These are phyloP conservation scores for Voacanga thouarsii DNA, from an alignment of 257 asterid species.

Conservation along the genomic window DNA sequence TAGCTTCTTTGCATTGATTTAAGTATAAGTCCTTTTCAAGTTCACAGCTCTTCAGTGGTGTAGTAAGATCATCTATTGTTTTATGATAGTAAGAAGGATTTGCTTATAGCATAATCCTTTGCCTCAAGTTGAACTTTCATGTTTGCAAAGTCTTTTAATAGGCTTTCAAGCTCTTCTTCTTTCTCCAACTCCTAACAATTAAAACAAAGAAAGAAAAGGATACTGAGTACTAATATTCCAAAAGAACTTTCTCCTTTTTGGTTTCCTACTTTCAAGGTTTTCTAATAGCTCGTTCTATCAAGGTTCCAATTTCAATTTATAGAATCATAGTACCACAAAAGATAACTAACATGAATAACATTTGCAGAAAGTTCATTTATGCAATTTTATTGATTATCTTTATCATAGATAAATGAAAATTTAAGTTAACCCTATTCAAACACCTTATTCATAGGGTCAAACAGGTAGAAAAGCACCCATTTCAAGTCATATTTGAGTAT, in stretches of 20 bases:
- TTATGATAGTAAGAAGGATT: conserved; percentile 41
- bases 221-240: neutral
- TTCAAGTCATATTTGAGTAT: neutral
- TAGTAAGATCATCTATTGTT: conserved; percentile 40
- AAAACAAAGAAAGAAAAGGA: neutral
- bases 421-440: too few relatives aligned
- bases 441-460: neutral
- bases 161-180: conserved; percentile 26
- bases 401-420: neutral
- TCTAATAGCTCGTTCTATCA: neutral
- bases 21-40: conserved; percentile 39
- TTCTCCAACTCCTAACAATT: conserved; percentile 31
- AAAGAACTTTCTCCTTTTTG: too few relatives aligned
- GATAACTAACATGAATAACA: neutral
- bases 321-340: neutral
- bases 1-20: conserved; percentile 33
- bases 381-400: neutral
- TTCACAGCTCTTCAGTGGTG: conserved; percentile 40
- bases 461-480: neutral
- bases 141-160: conserved; percentile 47
- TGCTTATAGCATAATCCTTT: conserved; percentile 57
- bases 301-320: neutral
- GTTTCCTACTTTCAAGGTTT: neutral
- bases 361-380: neutral
- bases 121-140: conserved; percentile 45